A percentile compares a stretch with the other conserved stretches of the same genome.
phyloP scores from a whole-genome alignment of 164 flowering plant species.

The Macadamia integrifolia region DNA sequence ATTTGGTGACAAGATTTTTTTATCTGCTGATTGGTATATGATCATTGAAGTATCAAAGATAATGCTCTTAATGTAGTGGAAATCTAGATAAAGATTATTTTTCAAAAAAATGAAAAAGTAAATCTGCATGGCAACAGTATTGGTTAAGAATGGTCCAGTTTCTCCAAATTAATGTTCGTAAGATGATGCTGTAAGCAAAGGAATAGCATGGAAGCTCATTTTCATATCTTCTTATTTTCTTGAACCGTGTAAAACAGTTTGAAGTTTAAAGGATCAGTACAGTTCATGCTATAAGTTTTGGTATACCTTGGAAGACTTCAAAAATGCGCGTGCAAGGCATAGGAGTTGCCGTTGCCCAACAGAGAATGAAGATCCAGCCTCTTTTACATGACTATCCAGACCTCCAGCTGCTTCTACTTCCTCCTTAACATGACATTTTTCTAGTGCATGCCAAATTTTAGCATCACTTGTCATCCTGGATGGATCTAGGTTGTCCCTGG shows the following conservation, averaged over 20 bases:
- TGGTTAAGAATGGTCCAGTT: too few relatives aligned
- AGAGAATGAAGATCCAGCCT: slow-evolving; percentile 75
- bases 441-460: slow-evolving; percentile 62
- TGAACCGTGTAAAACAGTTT: not conserved
- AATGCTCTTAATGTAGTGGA: too few relatives aligned
- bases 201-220: not conserved
- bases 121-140: too few relatives aligned
- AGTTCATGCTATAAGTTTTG: not conserved
- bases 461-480: slow-evolving; percentile 35
- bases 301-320: slow-evolving; percentile 76
- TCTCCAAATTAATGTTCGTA: too few relatives aligned
- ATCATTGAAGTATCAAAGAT: too few relatives aligned
- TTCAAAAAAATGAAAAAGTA: too few relatives aligned
- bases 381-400: slow-evolving; percentile 61
- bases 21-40: too few relatives aligned
- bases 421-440: slow-evolving; percentile 81
- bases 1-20: too few relatives aligned
- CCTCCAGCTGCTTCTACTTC: slow-evolving; percentile 86
- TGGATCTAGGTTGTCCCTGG: slow-evolving; percentile 90
- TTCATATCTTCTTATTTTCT: not conserved
- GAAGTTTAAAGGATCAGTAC: not conserved
- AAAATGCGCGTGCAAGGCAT: slow-evolving; percentile 95
- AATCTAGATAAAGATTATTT: too few relatives aligned
- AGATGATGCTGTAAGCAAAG: not conserved
- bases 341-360: slow-evolving; percentile 92